Base-by-base conservation (phyloP, 805 yeast species). In the Candida argentea region DNA sequence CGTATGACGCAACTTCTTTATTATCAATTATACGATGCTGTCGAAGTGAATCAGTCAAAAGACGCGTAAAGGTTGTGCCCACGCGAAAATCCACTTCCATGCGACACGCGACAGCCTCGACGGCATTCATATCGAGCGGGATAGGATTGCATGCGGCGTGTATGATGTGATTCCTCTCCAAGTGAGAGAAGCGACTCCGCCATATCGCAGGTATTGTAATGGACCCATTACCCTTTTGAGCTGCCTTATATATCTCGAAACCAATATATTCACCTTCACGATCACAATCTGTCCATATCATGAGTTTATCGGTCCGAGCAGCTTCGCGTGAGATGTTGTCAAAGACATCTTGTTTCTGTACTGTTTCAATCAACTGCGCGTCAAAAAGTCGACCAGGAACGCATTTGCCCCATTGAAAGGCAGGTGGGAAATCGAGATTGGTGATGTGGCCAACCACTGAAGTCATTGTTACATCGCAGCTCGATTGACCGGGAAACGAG, bases 231-330 rank as follows among this genome's bases (percentile, higher is more conserved):
- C 52, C 50, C 36, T 61, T 62, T 27, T 49, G 46, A 0, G 94
- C 95, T n/a, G 76, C 77, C 29, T 74, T 65, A 20, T 72, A 64
- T 10, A 93, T 73, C 43, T 87, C 95, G 57, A 66, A 73, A 0
- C 96, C 97, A 32, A 87, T 87, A 50, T 75, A 80, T 50, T 87
- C 97, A 2, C 97, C 97, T 49, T 87, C 97, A 20, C 96, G 63
- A 64, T 87, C 97, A 55, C 98, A 91, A 65, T 91, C 99, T 1
- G 98, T 91, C 97, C 98, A 91, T 5, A 91, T 84, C 82, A 85
- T 83, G 30, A 91, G 55, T 22, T 58, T 57, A 29, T 73, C 70
- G 4, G 83, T 70, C 12, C 44, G 44, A 22, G 76, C 50, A 4
- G 86, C 81, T 45, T 85, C 85, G 4, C 51, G 51, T 17, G 67